These are phyloP conservation scores for Russula lepida DNA, from an alignment of 768 basidiomycete genomes.

Conservation along the genomic window DNA sequence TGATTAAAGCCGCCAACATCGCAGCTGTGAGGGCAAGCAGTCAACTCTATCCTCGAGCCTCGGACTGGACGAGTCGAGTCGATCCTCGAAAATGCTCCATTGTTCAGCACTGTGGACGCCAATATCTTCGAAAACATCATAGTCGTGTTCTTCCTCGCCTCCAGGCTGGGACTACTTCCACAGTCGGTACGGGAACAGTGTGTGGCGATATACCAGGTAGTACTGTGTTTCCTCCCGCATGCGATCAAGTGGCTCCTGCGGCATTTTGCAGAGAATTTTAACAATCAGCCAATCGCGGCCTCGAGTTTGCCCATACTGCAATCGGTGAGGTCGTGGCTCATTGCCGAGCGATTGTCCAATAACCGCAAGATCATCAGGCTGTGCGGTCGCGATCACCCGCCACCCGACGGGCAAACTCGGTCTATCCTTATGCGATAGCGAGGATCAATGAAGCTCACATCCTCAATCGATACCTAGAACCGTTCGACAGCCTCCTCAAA, in stretches of 20 bases:
- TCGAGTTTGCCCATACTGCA: not conserved
- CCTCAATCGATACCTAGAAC: too few relatives aligned
- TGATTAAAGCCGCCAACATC: not conserved
- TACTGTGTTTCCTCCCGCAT: not conserved
- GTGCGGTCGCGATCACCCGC: not conserved
- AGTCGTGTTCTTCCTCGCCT: not conserved
- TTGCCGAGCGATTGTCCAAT: not conserved
- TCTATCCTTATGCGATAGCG: not conserved
- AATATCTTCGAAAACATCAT: not conserved
- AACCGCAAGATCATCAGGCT: too few relatives aligned
- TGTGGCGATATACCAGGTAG: not conserved
- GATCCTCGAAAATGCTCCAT: not conserved
- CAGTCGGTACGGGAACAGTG: not conserved
- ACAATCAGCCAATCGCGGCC: not conserved
- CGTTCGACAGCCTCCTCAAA: too few relatives aligned
- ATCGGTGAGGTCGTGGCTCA: not conserved
- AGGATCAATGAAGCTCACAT: not conserved
- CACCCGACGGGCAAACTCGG: not conserved
- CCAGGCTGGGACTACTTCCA: not conserved
- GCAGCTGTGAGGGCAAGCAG: not conserved
- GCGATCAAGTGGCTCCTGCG: not conserved
- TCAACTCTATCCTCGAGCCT: not conserved
- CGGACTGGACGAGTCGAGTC: not conserved
- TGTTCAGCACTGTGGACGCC: not conserved
- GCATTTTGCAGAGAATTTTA: not conserved